phyloP scores from a whole-genome alignment of 2,329 filamentous ascomycete genomes.

The Diplodia seriata region DNA sequence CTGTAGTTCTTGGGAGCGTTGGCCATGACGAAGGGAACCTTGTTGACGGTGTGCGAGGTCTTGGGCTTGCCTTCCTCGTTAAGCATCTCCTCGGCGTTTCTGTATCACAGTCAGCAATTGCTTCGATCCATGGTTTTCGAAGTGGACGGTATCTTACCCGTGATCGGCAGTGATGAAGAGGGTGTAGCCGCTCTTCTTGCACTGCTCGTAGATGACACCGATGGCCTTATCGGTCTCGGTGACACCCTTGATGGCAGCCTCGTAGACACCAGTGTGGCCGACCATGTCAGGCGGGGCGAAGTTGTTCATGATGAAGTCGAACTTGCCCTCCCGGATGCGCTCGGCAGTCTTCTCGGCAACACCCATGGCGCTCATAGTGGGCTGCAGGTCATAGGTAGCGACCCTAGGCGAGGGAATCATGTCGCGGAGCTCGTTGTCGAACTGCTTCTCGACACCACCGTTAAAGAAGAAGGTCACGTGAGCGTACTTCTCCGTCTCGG shows the following conservation, averaged over 20 bases:
- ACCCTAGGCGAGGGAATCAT: slow-evolving; percentile 96
- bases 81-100: slow-evolving; percentile 98
- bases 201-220: slow-evolving; percentile 87
- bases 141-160: slow-evolving; percentile 62
- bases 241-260: slow-evolving; percentile 86
- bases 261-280: slow-evolving; percentile 96
- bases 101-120: slow-evolving; percentile 37
- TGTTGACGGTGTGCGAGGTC: slow-evolving; percentile 97
- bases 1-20: slow-evolving; percentile 92
- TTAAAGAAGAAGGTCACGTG: slow-evolving; percentile 99
- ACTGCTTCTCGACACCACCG: slow-evolving; percentile 95
- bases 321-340: slow-evolving; percentile 82
- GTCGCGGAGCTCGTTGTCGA: slow-evolving; percentile 88
- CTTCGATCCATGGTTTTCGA: not conserved
- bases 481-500: slow-evolving; percentile 99
- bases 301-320: slow-evolving; percentile 99
- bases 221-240: slow-evolving; percentile 93
- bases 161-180: slow-evolving; percentile 97
- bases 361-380: slow-evolving; percentile 91
- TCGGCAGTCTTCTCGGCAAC: slow-evolving; percentile 91
- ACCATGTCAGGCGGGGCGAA: slow-evolving; percentile 99
- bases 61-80: slow-evolving; percentile 95
- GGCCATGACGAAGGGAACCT: slow-evolving; percentile 97
- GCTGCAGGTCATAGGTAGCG: slow-evolving; percentile 91
- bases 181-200: slow-evolving; percentile 90